Conservation (phyloP, 208 protist species). For the Naegleria fowleri region DNA sequence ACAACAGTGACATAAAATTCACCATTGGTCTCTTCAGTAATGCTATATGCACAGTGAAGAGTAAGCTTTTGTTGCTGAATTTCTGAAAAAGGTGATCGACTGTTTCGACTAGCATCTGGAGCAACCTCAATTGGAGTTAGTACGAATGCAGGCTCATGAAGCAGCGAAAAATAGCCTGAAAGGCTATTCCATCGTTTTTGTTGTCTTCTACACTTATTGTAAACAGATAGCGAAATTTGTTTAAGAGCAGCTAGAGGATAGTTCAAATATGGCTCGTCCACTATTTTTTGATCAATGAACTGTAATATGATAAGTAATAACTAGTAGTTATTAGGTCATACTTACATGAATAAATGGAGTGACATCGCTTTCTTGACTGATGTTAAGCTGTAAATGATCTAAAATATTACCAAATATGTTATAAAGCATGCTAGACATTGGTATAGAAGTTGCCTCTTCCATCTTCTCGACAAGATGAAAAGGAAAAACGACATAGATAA, state of each 20-base stretch:
- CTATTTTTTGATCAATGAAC: not conserved
- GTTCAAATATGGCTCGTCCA: not conserved
- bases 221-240: not conserved
- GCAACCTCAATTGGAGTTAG: not conserved
- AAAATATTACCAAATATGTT: not conserved
- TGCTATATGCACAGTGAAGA: not conserved
- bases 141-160: not conserved
- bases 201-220: not conserved
- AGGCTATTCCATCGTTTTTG: not conserved
- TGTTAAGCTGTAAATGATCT: not conserved
- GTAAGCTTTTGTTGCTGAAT: not conserved
- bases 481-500: not conserved
- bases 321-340: too few species aligned
- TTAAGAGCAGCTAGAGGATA: not conserved
- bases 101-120: not conserved
- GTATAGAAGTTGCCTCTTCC: not conserved
- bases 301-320: not conserved
- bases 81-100: not conserved
- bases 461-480: not conserved
- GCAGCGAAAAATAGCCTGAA: not conserved
- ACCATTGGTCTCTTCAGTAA: not conserved
- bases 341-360: not conserved
- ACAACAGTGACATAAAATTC: not conserved
- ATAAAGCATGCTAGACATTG: not conserved
- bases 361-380: not conserved